A percentile compares a stretch with the other conserved stretches of the same genome.
These are phyloP conservation scores for Fusarium sp. DNA, from an alignment of 2,329 filamentous ascomycete species.

Conservation along the genomic window DNA sequence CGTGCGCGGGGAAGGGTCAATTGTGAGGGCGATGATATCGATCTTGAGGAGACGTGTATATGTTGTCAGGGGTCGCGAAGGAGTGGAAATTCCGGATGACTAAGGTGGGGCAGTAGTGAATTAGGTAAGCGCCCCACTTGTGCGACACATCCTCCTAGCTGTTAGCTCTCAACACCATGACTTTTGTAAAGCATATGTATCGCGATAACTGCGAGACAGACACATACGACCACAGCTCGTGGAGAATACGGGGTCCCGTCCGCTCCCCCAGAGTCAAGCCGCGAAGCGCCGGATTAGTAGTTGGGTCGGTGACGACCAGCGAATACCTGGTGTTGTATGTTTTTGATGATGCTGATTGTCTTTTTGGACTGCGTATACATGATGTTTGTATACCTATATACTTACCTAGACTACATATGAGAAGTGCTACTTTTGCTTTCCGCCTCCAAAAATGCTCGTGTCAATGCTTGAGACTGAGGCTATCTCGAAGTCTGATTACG, in stretches of 20 bases:
- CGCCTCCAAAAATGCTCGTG: too few species aligned
- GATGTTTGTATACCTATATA: too few species aligned
- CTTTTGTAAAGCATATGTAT: fast-evolving
- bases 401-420: too few species aligned
- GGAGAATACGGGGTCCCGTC: conserved; percentile 23
- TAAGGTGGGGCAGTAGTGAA: conserved; percentile 4
- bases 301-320: conserved; percentile 26
- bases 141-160: not conserved
- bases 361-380: too few species aligned
- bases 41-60: conserved; percentile 49
- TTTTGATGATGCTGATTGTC: not conserved
- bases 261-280: conserved; percentile 24
- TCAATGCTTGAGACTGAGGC: too few species aligned
- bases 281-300: conserved; percentile 20
- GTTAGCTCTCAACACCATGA: conserved; percentile 3
- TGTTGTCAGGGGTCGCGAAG: conserved; percentile 48
- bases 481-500: conserved; percentile 9
- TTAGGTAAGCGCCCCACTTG: conserved; percentile 24
- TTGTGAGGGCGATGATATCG: conserved; percentile 31
- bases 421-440: too few species aligned
- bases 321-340: conserved; percentile 25
- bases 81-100: conserved; percentile 30
- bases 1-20: conserved; percentile 5
- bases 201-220: fast-evolving
- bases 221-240: conserved; percentile 22